Evolutionary conservation across 177 flowering plant species (phyloP), one percentile per base, ranked within the genome.

Genomic region (Vitis hybrid): DNA sequence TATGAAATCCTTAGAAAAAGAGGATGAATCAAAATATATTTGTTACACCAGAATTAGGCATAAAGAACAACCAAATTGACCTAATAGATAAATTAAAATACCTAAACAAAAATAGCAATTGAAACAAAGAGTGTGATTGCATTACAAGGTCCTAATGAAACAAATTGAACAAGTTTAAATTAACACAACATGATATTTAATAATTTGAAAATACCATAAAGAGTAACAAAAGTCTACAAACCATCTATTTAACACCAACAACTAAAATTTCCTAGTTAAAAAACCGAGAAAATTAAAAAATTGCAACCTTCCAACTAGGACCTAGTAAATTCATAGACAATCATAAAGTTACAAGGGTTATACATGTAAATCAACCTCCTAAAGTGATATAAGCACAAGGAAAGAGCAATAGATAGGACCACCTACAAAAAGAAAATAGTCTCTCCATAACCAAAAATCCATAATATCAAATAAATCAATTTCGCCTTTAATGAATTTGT

Each of bases 321-420:
- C n/a, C 19, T 63, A 17, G 52, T 18, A 49, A 62, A 62, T 62
- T 11, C 21, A 62, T 62, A 50, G 65, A 8, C 12, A 11, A 62
- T 11, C 52, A 30, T 62, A 18, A 3, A 62, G 65, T 62, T 32
- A 62, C 18, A 62, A 63, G 1, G 66, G 21, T 63, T 63, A 21
- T 48, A 63, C 66, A 23, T 63, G 54, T 48, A 21, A 63, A 63
- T 19, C 66, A 45, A 63, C 52, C 66, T 48, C 51, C 1, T 63
- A 63, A 26, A 45, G 48, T 18, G 11, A 45, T 15, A 45, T 63
- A 63, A 51, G 52, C 54, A 45, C 0, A 45, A 63, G 51, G 19
- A 63, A 63, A 63, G 54, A 63, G 11, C n/a, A 63, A 63, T 45
- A 63, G 52, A n/a, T 15, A 8, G 21, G 51, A 63, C 52, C 66